Conservation (phyloP, 2,329 filamentous ascomycete genomes). For the Aspergillus ochraceoroseus region DNA sequence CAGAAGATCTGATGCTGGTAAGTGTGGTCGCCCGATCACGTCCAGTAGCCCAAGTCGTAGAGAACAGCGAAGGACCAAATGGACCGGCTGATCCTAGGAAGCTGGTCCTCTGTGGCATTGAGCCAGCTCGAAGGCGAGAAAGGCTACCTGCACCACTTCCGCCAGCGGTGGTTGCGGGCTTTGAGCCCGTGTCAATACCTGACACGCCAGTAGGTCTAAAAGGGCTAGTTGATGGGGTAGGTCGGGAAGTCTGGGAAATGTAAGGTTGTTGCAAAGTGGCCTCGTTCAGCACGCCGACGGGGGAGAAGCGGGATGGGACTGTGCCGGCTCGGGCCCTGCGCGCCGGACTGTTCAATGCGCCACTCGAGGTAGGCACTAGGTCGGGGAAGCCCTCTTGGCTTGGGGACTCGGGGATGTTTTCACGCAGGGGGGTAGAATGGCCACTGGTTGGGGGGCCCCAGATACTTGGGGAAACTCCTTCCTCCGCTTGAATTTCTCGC, state of each 20-base stretch:
- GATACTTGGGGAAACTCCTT: constrained; percentile 71
- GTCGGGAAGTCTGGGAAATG: constrained; percentile 73
- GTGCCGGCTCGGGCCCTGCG: constrained; percentile 87
- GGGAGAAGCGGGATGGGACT: constrained; percentile 89
- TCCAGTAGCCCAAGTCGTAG: constrained; percentile 73
- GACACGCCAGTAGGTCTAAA: constrained; percentile 62
- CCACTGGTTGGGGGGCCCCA: constrained; percentile 97
- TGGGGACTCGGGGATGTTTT: constrained; percentile 95
- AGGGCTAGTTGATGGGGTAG: constrained; percentile 80
- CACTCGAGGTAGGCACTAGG: constrained; percentile 67
- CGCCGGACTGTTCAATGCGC: constrained; percentile 59
- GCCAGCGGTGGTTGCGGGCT: constrained; percentile 42
- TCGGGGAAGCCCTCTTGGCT: constrained; percentile 90
- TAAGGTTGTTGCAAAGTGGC: constrained; percentile 53
- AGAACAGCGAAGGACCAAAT: constrained; percentile 85
- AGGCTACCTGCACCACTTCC: constrained; percentile 66
- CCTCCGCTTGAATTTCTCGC: constrained; percentile 93
- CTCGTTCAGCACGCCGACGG: constrained; percentile 60
- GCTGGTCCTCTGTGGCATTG: constrained; percentile 82
- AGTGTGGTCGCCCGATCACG: constrained; percentile 83
- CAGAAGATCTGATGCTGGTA: constrained; percentile 80
- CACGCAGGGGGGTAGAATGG: constrained; percentile 89
- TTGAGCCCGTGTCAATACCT: constrained; percentile 39
- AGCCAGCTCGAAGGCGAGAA: constrained; percentile 82
- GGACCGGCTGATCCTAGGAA: constrained; percentile 59